phyloP scores from a whole-genome alignment of 257 asterid species.

The Fraxinus americana region DNA sequence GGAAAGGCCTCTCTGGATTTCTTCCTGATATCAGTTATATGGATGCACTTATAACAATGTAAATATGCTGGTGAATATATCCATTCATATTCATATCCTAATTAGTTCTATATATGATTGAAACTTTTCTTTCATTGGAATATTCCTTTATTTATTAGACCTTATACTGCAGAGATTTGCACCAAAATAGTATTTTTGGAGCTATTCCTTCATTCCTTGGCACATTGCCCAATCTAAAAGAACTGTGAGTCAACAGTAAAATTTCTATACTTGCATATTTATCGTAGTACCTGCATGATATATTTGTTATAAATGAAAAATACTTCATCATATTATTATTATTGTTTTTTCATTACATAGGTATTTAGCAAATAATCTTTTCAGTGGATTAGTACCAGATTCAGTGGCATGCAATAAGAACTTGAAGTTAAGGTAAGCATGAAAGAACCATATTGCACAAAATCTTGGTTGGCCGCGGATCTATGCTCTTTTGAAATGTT shows the following conservation, averaged over 20 bases:
- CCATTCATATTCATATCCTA: neutral
- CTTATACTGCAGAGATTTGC: slow-evolving; percentile 43
- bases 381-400: slow-evolving; percentile 44
- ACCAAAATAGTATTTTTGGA: slow-evolving; percentile 34
- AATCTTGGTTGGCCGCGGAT: neutral
- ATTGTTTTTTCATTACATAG: slow-evolving; percentile 21
- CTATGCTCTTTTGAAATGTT: neutral
- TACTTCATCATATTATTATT: neutral
- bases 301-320: neutral
- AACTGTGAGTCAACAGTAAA: slow-evolving; percentile 40
- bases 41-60: slow-evolving; percentile 60
- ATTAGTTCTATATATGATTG: neutral
- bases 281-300: neutral
- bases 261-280: neutral
- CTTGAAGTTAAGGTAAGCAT: slow-evolving; percentile 35
- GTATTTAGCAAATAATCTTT: slow-evolving; percentile 39
- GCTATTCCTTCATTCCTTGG: slow-evolving; percentile 49
- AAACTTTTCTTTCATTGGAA: neutral
- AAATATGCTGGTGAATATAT: neutral
- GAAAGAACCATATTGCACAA: neutral
- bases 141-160: neutral
- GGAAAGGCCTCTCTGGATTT: slow-evolving; percentile 1
- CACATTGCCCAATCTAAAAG: slow-evolving; percentile 39
- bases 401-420: slow-evolving; percentile 45
- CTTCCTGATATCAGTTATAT: slow-evolving; percentile 42